Base-by-base conservation (phyloP, 2,329 filamentous ascomycete species). In the Dichotomopilus funicola region DNA sequence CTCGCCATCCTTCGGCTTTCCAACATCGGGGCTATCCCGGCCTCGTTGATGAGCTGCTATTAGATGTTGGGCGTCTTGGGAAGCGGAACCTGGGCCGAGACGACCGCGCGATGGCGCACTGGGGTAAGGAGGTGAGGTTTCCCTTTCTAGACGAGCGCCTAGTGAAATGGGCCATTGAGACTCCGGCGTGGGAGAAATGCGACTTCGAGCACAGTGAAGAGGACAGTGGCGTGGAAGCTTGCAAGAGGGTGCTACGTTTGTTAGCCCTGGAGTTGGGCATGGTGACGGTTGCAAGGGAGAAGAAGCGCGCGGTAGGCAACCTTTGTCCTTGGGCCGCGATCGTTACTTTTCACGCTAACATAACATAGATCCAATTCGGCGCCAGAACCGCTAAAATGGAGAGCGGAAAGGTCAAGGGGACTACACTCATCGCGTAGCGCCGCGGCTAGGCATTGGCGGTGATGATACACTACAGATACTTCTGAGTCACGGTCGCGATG, bases 61-160 rank as follows among this genome's bases (percentile, higher is more conserved):
- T 97, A 3, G 94, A 99, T 59, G 86, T 97, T 40, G 77, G 82
- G 48, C 83, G 95, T 31, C 81, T 99, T 1, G 91, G 92, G 1
- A 90, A 94, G 71, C 83, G 94, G n/a, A 99, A 99, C 62, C 79
- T 99, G 6, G 95, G 94, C 4, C 85, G 94, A 8, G 94, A 99
- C 66, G 95, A 99, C 71, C 82, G 94, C 31, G 87, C 91, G 13
- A 89, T 96, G 70, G 86, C 89, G 2, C 82, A 95, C 66, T 97
- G 91, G 88, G 84, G 88, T 11, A 86, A 86, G 58, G 94, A 99
- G 71, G 88, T 88, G 36, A 82, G 94, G 38, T 96, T 95, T 67
- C 94, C 95, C 0, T 99, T 83, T 65, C 79, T 99, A 0, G 94
- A 97, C 59, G 94, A 99, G 70, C 76, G 81, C 2, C 79, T 99